Percentiles rank a stretch among this genome's conserved stretches.
Evolutionary conservation across 306 rosid genomes (phyloP).

Genomic region (Hippophae gyantsensis): DNA sequence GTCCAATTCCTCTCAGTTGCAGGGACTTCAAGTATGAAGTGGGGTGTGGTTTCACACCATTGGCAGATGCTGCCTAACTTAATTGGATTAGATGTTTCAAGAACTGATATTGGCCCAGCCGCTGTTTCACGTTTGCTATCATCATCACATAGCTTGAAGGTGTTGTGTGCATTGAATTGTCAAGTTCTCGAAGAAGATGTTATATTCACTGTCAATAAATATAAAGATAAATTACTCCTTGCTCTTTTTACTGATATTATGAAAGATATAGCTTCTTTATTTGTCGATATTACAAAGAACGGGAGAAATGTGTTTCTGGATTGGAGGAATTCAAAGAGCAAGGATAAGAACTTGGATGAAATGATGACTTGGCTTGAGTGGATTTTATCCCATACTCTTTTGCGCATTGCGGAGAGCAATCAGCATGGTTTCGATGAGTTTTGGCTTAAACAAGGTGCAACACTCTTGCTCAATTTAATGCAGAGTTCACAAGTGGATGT

Average conservation of each 20-base stretch:
- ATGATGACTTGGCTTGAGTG: conserved; percentile 95
- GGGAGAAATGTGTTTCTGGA: conserved; percentile 76
- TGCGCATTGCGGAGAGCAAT: conserved; percentile 94
- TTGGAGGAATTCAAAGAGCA: conserved; percentile 61
- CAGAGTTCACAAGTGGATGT: conserved; percentile 97
- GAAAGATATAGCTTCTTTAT: conserved; percentile 69
- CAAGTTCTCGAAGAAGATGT: conserved; percentile 70
- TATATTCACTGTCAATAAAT: conserved; percentile 48
- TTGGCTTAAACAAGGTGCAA: conserved; percentile 95
- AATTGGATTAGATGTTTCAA: conserved; percentile 80
- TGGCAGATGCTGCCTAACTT: conserved; percentile 88
- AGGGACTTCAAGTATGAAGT: conserved; percentile 79
- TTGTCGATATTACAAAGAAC: conserved; percentile 51
- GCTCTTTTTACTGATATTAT: conserved; percentile 70
- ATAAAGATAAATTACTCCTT: conserved; percentile 68
- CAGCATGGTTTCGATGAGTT: conserved; percentile 82
- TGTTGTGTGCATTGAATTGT: conserved; percentile 89
- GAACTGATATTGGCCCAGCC: conserved; percentile 80
- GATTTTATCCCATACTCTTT: conserved; percentile 91
- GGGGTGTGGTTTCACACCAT: conserved; percentile 78
- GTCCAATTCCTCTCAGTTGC: conserved; percentile 83
- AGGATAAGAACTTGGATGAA: conserved; percentile 61
- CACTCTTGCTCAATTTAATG: conserved; percentile 88
- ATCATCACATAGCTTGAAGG: conserved; percentile 59
- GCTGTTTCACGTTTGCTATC: conserved; percentile 69